phyloP scores from a whole-genome alignment of 2,329 filamentous ascomycete genomes.

The Paecilomyces formosus region DNA sequence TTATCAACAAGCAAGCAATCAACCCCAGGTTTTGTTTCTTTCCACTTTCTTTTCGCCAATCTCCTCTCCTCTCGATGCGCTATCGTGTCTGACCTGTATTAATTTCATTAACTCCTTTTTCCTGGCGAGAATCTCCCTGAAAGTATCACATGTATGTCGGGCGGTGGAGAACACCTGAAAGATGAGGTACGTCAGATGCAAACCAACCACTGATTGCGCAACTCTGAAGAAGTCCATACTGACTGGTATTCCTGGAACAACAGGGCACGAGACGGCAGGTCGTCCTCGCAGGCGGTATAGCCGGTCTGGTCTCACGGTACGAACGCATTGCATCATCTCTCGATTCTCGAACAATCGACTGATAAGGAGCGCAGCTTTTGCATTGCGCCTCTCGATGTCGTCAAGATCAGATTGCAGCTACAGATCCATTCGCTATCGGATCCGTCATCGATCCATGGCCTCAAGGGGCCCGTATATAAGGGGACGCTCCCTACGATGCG shows the following conservation, averaged over 20 bases:
- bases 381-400: conserved; percentile 89
- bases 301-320: conserved; percentile 82
- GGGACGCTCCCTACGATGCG: conserved; percentile 69
- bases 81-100: neutral
- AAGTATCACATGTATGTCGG: conserved; percentile 53
- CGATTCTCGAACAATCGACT: neutral
- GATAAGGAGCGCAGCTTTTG: conserved; percentile 61
- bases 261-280: conserved; percentile 63
- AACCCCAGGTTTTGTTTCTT: neutral
- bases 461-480: conserved; percentile 50
- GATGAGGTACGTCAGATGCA: conserved; percentile 50
- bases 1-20: neutral
- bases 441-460: conserved; percentile 51
- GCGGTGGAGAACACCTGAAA: conserved; percentile 56
- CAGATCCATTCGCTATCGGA: conserved; percentile 80
- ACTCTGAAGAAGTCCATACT: neutral
- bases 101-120: conserved; percentile 7
- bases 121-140: conserved; percentile 3
- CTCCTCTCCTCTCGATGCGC: conserved; percentile 5
- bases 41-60: neutral
- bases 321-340: conserved; percentile 4
- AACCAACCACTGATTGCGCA: neutral
- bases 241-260: neutral
- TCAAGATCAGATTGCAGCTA: conserved; percentile 95
- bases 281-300: conserved; percentile 58